A percentile compares a stretch with the other conserved stretches of the same genome.
These are phyloP conservation scores for Trichoderma virens DNA, from an alignment of 495 filamentous ascomycete species.

Conservation along the genomic window DNA sequence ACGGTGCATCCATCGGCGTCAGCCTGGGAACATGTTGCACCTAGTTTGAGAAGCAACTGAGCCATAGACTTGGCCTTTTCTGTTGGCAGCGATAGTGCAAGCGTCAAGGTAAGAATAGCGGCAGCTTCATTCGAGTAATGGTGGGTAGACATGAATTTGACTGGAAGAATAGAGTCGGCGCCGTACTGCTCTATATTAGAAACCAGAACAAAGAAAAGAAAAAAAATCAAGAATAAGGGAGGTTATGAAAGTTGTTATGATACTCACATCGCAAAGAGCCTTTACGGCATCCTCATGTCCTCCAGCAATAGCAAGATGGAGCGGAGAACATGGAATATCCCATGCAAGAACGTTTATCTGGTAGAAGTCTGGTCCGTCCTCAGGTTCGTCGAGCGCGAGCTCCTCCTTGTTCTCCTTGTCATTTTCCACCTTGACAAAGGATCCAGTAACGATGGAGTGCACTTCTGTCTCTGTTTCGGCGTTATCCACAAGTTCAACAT, in stretches of 20 bases:
- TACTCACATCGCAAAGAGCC: conserved; percentile 48
- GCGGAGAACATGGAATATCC: conserved; percentile 61
- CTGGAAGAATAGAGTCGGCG: conserved; percentile 61
- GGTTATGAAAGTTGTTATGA: not conserved
- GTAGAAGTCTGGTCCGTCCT: conserved; percentile 67
- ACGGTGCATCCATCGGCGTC: conserved; percentile 52
- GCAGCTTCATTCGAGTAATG: conserved; percentile 36
- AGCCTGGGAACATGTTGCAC: conserved; percentile 65
- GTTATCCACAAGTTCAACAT: not conserved
- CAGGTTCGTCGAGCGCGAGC: conserved; percentile 39
- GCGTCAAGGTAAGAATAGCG: conserved; percentile 57
- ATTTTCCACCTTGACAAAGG: conserved; percentile 57
- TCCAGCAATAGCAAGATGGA: conserved; percentile 69
- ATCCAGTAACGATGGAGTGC: conserved; percentile 48
- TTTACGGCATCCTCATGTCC: conserved; percentile 61
- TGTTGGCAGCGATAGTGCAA: conserved; percentile 49
- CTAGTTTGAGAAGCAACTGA: conserved; percentile 54
- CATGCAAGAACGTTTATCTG: conserved; percentile 68
- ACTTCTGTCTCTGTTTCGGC: conserved; percentile 32
- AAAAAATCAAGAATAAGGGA: conserved; percentile 5
- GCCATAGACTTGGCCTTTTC: conserved; percentile 55
- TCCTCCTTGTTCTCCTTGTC: conserved; percentile 26
- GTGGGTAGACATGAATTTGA: conserved; percentile 44
- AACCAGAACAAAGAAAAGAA: not conserved
- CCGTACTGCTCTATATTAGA: conserved; percentile 45